A percentile compares a stretch with the other conserved stretches of the same genome.
Evolutionary conservation across 352 stramenopile genomes (phyloP).

Genomic region (Phytophthora sp.): DNA sequence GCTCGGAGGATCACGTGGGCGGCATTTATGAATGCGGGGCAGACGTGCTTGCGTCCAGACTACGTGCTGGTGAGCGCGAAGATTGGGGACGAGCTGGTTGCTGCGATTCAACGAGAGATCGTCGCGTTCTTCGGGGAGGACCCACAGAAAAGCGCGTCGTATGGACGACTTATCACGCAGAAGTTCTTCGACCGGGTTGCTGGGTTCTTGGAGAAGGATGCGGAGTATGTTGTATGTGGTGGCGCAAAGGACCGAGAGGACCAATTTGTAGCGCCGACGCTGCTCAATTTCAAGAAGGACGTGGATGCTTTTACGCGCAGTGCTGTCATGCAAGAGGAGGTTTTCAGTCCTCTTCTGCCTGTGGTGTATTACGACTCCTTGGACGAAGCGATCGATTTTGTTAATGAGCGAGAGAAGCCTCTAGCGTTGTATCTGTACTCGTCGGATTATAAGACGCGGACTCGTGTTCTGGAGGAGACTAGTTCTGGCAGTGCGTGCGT

Average conservation of each 20-base stretch:
- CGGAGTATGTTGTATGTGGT: slow-evolving; percentile 61
- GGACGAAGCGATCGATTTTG: slow-evolving; percentile 47
- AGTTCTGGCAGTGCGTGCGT: slow-evolving; percentile 59
- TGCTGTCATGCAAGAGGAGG: slow-evolving; percentile 91
- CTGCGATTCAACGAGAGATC: slow-evolving; percentile 43
- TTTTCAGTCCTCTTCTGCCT: slow-evolving; percentile 96
- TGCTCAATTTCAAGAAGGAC: slow-evolving; percentile 89
- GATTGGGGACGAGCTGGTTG: slow-evolving; percentile 63
- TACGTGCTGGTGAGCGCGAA: slow-evolving; percentile 90
- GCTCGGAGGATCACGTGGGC: slow-evolving; percentile 83
- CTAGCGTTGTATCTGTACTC: slow-evolving; percentile 90
- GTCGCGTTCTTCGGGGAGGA: slow-evolving; percentile 65
- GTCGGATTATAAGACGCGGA: slow-evolving; percentile 42
- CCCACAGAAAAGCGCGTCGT: slow-evolving; percentile 43
- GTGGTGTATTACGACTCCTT: slow-evolving; percentile 83
- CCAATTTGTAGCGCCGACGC: slow-evolving; percentile 85
- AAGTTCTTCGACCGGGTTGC: slow-evolving; percentile 56
- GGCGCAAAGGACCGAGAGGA: slow-evolving; percentile 67
- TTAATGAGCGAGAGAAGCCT: slow-evolving; percentile 67
- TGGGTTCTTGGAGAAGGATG: slow-evolving; percentile 65
- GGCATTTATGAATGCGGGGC: slow-evolving; percentile 91
- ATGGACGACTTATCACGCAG: slow-evolving; percentile 75
- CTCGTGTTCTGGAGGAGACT: slow-evolving; percentile 41
- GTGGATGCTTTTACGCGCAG: slow-evolving; percentile 52
- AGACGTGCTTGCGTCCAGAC: slow-evolving; percentile 95